Conservation (phyloP, 2,329 filamentous ascomycete species). For the Elsinoe necatrix region DNA sequence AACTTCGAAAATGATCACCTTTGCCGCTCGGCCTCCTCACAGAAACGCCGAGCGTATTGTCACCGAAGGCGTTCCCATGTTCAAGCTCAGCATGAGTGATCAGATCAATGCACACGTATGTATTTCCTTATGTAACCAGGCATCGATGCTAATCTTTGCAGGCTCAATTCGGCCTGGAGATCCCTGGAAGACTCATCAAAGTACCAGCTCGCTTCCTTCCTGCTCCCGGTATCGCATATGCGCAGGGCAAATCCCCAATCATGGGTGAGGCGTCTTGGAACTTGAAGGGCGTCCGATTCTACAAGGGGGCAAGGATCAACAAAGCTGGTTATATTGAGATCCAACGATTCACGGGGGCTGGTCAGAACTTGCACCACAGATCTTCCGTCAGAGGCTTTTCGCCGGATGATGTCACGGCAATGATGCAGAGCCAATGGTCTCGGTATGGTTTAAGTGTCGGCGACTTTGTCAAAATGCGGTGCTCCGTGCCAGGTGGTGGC, state of each 20-base stretch:
- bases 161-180: constrained; percentile 53
- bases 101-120: neutral
- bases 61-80: constrained; percentile 4
- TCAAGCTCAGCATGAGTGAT: neutral
- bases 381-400: too few species aligned
- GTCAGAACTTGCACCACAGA: too few species aligned
- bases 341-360: neutral
- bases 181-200: constrained; percentile 56
- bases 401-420: too few species aligned
- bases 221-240: constrained; percentile 55
- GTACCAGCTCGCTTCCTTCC: constrained; percentile 62
- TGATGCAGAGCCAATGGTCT: neutral
- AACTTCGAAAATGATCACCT: constrained; percentile 60
- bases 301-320: constrained; percentile 41
- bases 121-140: neutral
- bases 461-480: neutral
- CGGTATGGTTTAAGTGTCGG: neutral
- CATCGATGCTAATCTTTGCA: neutral
- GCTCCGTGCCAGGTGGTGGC: neutral
- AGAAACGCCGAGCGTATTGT: constrained; percentile 60
- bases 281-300: constrained; percentile 43
- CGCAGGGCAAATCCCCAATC: constrained; percentile 17
- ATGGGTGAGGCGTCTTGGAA: constrained; percentile 28
- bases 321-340: constrained; percentile 43
- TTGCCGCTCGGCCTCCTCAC: constrained; percentile 59